A percentile compares a stretch with the other conserved stretches of the same genome.
Conservation (phyloP, 1,139 yeast species). For the Lodderomyces jiufengensis region DNA sequence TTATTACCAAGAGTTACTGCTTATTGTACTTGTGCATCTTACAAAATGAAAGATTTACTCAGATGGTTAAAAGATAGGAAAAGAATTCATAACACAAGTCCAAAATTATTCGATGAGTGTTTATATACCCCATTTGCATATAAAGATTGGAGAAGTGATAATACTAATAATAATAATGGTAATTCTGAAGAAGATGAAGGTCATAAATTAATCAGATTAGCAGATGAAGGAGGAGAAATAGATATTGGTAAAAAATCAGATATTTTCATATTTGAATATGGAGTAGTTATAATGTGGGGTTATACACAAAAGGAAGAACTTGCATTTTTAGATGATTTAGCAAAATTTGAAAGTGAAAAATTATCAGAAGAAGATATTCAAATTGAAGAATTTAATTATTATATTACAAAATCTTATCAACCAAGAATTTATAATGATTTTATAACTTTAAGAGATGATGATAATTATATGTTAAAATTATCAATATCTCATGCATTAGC, state of each 20-base stretch:
- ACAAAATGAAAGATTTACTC: constrained; percentile 79
- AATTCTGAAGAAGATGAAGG: constrained; percentile 19
- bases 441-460: constrained; percentile 85
- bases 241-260: constrained; percentile 79
- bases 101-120: constrained; percentile 91
- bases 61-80: constrained; percentile 83
- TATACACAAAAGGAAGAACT: constrained; percentile 80
- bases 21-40: constrained; percentile 92
- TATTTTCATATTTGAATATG: constrained; percentile 86
- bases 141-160: constrained; percentile 67
- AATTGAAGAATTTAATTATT: constrained; percentile 89
- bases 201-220: constrained; percentile 61
- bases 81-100: constrained; percentile 70
- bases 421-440: constrained; percentile 95
- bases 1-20: constrained; percentile 88
- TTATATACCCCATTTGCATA: constrained; percentile 85
- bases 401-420: constrained; percentile 87
- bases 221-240: constrained; percentile 93
- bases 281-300: constrained; percentile 96
- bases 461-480: constrained; percentile 83
- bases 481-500: constrained; percentile 91
- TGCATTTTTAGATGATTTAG: constrained; percentile 77
- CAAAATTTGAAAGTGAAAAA: constrained; percentile 86
- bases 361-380: constrained; percentile 88
- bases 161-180: constrained; percentile 15